Evolutionary conservation across 1,284 basidiomycete genomes (phyloP).

Genomic region (Lentinula novae-zelandiae): DNA sequence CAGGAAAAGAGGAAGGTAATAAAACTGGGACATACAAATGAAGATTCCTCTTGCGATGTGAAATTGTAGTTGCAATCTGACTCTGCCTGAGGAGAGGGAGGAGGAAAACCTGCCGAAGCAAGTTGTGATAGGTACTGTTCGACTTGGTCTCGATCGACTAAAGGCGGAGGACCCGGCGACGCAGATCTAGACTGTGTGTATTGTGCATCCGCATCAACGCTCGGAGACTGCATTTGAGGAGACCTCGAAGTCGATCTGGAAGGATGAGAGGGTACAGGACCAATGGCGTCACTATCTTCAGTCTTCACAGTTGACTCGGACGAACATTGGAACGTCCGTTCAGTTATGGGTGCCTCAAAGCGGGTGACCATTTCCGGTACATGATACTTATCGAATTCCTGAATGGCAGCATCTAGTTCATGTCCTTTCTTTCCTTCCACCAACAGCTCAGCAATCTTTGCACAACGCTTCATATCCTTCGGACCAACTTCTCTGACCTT

Average conservation of each 20-base stretch:
- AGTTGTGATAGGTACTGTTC: background rate
- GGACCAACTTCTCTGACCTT: conserved; percentile 65
- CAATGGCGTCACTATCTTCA: background rate
- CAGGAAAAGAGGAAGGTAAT: background rate
- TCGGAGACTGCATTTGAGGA: background rate
- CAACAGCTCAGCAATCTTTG: conserved; percentile 75
- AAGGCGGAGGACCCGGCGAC: conserved; percentile 9
- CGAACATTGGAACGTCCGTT: conserved; percentile 39
- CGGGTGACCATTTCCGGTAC: conserved; percentile 62
- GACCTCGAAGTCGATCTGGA: background rate
- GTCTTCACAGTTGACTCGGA: background rate
- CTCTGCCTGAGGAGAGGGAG: background rate
- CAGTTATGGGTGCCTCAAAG: conserved; percentile 71
- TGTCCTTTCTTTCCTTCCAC: conserved; percentile 70
- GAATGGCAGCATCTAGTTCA: conserved; percentile 66
- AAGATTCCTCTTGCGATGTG: conserved; percentile 35
- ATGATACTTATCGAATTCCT: conserved; percentile 68
- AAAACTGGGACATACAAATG: conserved; percentile 41
- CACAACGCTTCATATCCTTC: conserved; percentile 67
- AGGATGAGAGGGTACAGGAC: background rate
- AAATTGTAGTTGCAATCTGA: conserved; percentile 18
- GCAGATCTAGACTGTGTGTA: background rate
- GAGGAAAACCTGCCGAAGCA: background rate
- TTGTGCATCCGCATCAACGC: background rate
- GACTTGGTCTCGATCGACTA: conserved; percentile 7